Evolutionary conservation across 2,329 filamentous ascomycete genomes (phyloP), one percentile per base, ranked within the genome.

Genomic region (Coniochaeta hoffmannii): DNA sequence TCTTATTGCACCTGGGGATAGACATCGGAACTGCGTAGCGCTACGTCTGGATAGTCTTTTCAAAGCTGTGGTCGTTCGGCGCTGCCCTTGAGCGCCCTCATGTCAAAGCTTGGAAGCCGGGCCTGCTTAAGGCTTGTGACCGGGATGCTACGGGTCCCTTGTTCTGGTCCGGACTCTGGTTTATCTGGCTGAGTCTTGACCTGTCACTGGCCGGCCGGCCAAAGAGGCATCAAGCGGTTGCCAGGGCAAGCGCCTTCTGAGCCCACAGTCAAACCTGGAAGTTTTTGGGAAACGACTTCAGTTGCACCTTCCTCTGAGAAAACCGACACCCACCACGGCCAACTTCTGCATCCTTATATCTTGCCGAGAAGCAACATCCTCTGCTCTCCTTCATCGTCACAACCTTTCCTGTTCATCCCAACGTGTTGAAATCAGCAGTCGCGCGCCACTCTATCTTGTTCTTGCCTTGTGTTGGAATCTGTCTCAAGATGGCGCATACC

Each of bases 191-290:
- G 17, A 28, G 19, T 11, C 4, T 1, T 19, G 11, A 46, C 12
- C 4, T 46, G 10, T n/a, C 9, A n/a, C 22, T n/a, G 12, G 22
- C 22, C 22, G 12, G 24, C 26, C 19, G 22, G n/a, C n/a, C 24
- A 22, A 19, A 1, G 15, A 34, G 22, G 19, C 53, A 12, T 36
- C 53, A 41, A 50, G 5, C 4, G n/a, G 10, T 6, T 34, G 58
- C 63, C 59, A 26, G 58, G 41, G 50, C 38, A 36, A 24, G 54
- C 15, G 41, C 41, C 5, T 28, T 46, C 12, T 28, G 24, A 11
- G 5, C 17, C 4, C 17, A 22, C 17, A 19, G 36, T 19, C 24
- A 9, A 11, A n/a, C 22, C 19, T n/a, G 12, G 41, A 4, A 41
- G 36, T 46, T 28, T 28, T 28, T 26, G 41, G 38, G 26, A 44